Conservation (phyloP, 2,329 filamentous ascomycete species). For the Penicillium sp. region DNA sequence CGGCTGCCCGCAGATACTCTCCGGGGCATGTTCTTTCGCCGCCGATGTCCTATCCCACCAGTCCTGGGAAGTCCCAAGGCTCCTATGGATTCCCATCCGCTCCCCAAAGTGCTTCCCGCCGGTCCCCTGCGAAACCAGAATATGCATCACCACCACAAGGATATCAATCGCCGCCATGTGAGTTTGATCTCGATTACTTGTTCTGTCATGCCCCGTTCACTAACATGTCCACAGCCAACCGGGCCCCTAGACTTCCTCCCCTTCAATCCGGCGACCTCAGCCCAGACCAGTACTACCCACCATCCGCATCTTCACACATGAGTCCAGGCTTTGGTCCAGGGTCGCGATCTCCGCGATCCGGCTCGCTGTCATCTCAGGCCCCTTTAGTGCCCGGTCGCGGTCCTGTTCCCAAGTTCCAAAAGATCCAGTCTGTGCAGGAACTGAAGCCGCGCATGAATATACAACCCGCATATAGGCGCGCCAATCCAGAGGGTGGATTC, state of each 20-base stretch:
- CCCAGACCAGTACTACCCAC: constrained; percentile 69
- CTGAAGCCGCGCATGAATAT: constrained; percentile 78
- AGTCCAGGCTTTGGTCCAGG: constrained; percentile 63
- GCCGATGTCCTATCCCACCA: constrained; percentile 72
- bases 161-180: constrained; percentile 61
- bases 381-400: constrained; percentile 52
- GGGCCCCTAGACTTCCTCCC: constrained; percentile 69
- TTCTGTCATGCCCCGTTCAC: constrained; percentile 1
- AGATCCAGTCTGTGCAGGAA: constrained; percentile 70
- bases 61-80: constrained; percentile 55
- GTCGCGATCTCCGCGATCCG: constrained; percentile 50
- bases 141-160: constrained; percentile 58
- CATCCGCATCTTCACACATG: constrained; percentile 67
- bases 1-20: constrained; percentile 87
- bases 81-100: constrained; percentile 55
- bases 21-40: constrained; percentile 90
- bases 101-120: constrained; percentile 56
- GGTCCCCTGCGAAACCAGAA: constrained; percentile 72
- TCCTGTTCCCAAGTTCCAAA: constrained; percentile 83
- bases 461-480: constrained; percentile 87
- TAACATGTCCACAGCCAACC: constrained; percentile 42
- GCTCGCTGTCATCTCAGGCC: constrained; percentile 46
- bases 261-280: constrained; percentile 68
- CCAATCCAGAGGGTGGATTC: constrained; percentile 95
- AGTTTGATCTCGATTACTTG: constrained; percentile 27